A percentile compares a stretch with the other conserved stretches of the same genome.
phyloP scores from a whole-genome alignment of 148 eudicot genomes.

The Arbutus unedo region DNA sequence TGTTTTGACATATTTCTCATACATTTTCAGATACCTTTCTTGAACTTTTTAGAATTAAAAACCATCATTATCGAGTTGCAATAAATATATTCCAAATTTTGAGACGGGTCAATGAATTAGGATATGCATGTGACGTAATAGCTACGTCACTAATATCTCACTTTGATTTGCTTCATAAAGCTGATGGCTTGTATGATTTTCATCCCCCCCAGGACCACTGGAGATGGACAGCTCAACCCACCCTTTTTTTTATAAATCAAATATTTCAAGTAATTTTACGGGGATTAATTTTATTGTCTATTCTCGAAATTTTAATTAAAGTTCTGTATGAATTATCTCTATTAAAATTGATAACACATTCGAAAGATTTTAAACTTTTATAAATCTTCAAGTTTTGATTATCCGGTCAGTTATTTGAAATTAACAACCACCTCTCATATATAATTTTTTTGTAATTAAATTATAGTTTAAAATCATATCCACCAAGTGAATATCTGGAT shows the following conservation, averaged over 20 bases:
- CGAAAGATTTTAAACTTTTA: too few species aligned
- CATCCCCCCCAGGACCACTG: not conserved
- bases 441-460: not conserved
- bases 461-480: not conserved
- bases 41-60: not conserved
- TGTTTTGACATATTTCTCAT: not conserved
- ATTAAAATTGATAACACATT: too few species aligned
- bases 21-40: not conserved
- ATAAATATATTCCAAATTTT: not conserved
- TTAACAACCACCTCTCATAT: not conserved
- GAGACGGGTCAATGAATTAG: not conserved
- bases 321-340: too few species aligned
- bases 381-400: too few species aligned
- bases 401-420: too few species aligned
- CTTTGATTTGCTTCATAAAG: conserved; percentile 1
- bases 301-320: too few species aligned
- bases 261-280: too few species aligned
- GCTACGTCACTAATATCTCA: not conserved
- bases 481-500: not conserved
- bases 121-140: conserved; percentile 3
- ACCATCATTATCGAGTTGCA: not conserved
- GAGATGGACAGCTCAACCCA: not conserved
- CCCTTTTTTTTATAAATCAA: too few species aligned
- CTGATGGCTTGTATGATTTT: not conserved
- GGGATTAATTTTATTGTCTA: too few species aligned